These are phyloP conservation scores for Vinca major DNA, from an alignment of 305 asterid genomes.

Conservation along the genomic window DNA sequence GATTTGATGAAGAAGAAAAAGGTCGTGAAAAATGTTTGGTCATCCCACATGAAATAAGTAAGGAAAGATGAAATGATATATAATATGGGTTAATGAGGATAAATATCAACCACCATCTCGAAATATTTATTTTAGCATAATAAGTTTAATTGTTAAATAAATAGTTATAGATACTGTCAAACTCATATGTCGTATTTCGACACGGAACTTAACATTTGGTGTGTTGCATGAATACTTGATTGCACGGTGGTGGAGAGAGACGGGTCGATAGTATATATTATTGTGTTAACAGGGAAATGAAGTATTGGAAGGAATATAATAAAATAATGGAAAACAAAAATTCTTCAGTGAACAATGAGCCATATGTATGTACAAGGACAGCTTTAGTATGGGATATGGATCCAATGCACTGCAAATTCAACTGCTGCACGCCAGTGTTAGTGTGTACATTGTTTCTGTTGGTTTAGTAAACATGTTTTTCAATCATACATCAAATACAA, in stretches of 20 bases:
- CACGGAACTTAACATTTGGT: too few relatives aligned
- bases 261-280: neutral
- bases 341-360: neutral
- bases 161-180: too few relatives aligned
- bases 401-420: slow-evolving; percentile 19
- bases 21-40: neutral
- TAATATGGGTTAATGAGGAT: too few relatives aligned
- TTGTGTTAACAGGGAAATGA: neutral
- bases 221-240: neutral
- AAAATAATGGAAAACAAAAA: slow-evolving; percentile 19
- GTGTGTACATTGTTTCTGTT: neutral
- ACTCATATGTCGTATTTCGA: too few relatives aligned
- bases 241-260: slow-evolving; percentile 13
- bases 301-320: slow-evolving; percentile 2
- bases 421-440: slow-evolving; percentile 16
- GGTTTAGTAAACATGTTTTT: neutral
- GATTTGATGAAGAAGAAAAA: neutral
- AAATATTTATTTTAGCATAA: too few relatives aligned
- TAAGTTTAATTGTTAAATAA: too few relatives aligned
- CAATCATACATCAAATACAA: neutral
- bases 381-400: slow-evolving; percentile 1
- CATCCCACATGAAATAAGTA: too few relatives aligned
- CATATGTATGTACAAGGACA: too few relatives aligned
- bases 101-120: too few relatives aligned
- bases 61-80: too few relatives aligned